Base-by-base conservation (phyloP, 1,139 yeast species). In the Yamadazyma songkhlaensis region DNA sequence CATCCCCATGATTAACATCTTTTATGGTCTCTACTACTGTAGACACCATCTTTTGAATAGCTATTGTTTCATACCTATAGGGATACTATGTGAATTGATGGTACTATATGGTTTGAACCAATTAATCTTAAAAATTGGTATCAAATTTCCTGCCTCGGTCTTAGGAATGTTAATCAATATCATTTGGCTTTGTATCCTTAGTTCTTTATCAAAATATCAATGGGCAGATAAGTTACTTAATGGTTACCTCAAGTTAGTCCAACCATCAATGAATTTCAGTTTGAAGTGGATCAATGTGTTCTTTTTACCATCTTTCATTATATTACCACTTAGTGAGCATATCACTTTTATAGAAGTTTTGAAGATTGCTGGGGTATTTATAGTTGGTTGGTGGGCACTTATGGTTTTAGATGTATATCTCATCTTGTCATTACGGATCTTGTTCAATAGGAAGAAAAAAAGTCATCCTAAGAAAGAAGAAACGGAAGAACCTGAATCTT, bases 241-340 rank as follows among this genome's bases (percentile, higher is more conserved):
- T n/a, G 54, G 57, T 26, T 59, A 79, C 30, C 62, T 83, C 35
- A 57, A 57, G 27, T 49, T 77, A 15, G 64, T 81, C 37, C 80
- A 80, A 38, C 76, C 85, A 1, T 81, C 86, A 1, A 77, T 79
- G 63, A 84, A 84, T 39, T 84, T 84, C 54, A 67, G 83, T 2
- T 64, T 85, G 41, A 70, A 83, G 40, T 85, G 92, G 92, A 85
- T 85, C 60, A 84, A 82, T 55, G 73, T 84, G 8, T 84, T 80
- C 54, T 85, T 85, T 64, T 79, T 86, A 1, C 92, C 94, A 0
- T 80, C 89, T 0, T 84, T 85, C 51, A 78, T 84, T 21, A 74
- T 81, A 1, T 68, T 85, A 34, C 92, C 94, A 0, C 65, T 84
- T 38, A 74, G 87, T 11, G 74, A 75, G 27, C 73, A 74, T 42